Conservation (phyloP, 345 rosid genomes). For the Brassica cretica region DNA sequence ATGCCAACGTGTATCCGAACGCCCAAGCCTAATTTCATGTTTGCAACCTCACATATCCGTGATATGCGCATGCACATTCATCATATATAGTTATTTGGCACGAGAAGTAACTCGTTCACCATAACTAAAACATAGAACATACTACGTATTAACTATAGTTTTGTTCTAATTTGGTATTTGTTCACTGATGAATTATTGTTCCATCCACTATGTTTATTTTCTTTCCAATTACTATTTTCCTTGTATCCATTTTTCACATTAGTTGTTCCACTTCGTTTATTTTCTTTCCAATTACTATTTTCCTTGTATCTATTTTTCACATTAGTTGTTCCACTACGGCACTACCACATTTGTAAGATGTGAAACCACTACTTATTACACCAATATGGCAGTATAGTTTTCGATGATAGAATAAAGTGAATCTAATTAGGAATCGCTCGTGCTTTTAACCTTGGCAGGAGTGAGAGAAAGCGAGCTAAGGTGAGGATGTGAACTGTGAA, state of each 20-base stretch:
- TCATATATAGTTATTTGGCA: background rate
- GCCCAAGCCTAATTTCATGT: background rate
- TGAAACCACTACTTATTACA: constrained; percentile 10
- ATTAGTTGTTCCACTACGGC: background rate
- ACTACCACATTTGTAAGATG: background rate
- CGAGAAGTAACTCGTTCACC: background rate
- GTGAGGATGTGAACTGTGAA: constrained; percentile 32
- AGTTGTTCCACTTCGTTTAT: background rate
- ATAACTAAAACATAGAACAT: background rate
- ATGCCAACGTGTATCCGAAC: too few species aligned
- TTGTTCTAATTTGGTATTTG: background rate
- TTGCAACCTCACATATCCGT: constrained; percentile 10
- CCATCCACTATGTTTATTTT: background rate
- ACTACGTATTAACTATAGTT: background rate
- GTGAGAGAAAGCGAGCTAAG: background rate
- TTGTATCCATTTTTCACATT: background rate
- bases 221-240: background rate
- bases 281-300: background rate
- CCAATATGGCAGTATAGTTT: background rate
- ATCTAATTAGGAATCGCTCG: background rate
- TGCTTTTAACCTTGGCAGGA: background rate
- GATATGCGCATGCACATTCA: background rate
- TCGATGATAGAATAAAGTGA: background rate
- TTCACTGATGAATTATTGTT: background rate
- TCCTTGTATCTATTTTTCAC: background rate